A percentile compares a stretch with the other conserved stretches of the same genome.
phyloP scores from a whole-genome alignment of 805 yeast genomes.

The Schwanniomyces pseudopolymorphus region DNA sequence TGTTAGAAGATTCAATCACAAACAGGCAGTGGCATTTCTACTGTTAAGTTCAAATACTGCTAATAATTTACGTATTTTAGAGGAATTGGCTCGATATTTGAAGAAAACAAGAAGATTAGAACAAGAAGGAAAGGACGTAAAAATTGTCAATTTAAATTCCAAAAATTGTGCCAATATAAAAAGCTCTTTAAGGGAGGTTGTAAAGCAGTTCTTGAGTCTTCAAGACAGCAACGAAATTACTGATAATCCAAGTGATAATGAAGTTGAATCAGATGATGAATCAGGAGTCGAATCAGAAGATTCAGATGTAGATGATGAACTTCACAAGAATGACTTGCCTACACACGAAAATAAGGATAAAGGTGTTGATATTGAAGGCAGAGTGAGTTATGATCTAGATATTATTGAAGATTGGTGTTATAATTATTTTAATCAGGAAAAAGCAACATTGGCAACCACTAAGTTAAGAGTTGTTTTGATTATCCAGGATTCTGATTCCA shows the following conservation, averaged over 20 bases:
- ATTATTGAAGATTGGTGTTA: slow-evolving; percentile 32
- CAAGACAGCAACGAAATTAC: slow-evolving; percentile 4
- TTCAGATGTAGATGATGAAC: slow-evolving; percentile 14
- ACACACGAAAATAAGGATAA: slow-evolving; percentile 7
- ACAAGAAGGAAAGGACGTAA: slow-evolving; percentile 11
- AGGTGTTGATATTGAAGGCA: slow-evolving; percentile 14
- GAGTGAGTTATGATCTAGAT: slow-evolving; percentile 37
- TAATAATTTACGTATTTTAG: slow-evolving; percentile 36
- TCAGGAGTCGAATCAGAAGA: slow-evolving; percentile 11
- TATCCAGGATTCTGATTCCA: slow-evolving; percentile 38
- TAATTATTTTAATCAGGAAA: slow-evolving; percentile 7
- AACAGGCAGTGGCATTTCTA: slow-evolving; percentile 33
- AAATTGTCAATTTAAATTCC: slow-evolving; percentile 27
- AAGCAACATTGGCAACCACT: slow-evolving; percentile 4
- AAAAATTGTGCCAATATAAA: slow-evolving; percentile 35
- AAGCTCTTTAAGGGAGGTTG: slow-evolving; percentile 30
- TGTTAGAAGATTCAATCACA: slow-evolving; percentile 4
- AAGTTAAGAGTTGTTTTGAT: slow-evolving; percentile 23
- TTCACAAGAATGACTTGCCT: slow-evolving; percentile 10
- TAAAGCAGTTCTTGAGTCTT: slow-evolving; percentile 27
- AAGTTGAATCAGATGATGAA: slow-evolving; percentile 10
- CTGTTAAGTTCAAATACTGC: slow-evolving; percentile 41
- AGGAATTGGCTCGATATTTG: slow-evolving; percentile 29
- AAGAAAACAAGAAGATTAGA: neutral
- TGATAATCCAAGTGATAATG: slow-evolving; percentile 9